Percentiles rank a stretch among this genome's conserved stretches.
phyloP scores from a whole-genome alignment of 768 basidiomycete species.

The Lanmaoa pseudosensibilis region DNA sequence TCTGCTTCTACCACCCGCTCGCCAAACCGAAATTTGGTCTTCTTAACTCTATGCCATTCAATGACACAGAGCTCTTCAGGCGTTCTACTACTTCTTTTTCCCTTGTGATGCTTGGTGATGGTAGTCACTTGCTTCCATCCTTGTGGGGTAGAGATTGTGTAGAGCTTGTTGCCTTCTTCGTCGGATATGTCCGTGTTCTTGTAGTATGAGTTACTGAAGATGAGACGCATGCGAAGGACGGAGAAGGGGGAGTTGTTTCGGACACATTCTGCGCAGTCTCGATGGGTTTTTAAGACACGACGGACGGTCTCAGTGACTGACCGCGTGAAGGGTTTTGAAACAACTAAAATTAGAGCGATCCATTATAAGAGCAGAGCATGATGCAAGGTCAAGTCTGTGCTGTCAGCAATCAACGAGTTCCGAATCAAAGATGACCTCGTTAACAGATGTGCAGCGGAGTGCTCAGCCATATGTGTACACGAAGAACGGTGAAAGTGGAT shows the following conservation, averaged over 20 bases:
- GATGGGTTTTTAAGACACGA: background rate
- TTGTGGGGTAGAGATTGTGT: conserved; percentile 16
- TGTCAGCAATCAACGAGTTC: background rate
- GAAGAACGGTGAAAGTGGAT: background rate
- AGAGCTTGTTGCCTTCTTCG: conserved; percentile 20
- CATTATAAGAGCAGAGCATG: background rate
- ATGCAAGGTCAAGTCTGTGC: background rate
- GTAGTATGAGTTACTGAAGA: conserved; percentile 14
- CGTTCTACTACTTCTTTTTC: background rate
- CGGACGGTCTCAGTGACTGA: conserved; percentile 1
- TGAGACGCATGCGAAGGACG: conserved; percentile 11
- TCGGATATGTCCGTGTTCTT: conserved; percentile 21
- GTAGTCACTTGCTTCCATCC: conserved; percentile 16
- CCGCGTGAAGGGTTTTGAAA: background rate
- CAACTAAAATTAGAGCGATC: conserved; percentile 11
- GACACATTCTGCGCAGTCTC: background rate
- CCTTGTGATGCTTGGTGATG: conserved; percentile 6
- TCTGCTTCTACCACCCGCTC: conserved; percentile 22
- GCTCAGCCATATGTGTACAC: background rate
- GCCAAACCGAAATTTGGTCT: conserved; percentile 29
- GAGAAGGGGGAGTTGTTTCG: background rate
- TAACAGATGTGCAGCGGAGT: background rate
- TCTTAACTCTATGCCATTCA: conserved; percentile 28
- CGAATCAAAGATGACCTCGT: background rate
- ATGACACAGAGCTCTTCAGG: conserved; percentile 29